Base-by-base conservation (phyloP, 2,329 filamentous ascomycete genomes). In the Sporothrix curviconia region DNA sequence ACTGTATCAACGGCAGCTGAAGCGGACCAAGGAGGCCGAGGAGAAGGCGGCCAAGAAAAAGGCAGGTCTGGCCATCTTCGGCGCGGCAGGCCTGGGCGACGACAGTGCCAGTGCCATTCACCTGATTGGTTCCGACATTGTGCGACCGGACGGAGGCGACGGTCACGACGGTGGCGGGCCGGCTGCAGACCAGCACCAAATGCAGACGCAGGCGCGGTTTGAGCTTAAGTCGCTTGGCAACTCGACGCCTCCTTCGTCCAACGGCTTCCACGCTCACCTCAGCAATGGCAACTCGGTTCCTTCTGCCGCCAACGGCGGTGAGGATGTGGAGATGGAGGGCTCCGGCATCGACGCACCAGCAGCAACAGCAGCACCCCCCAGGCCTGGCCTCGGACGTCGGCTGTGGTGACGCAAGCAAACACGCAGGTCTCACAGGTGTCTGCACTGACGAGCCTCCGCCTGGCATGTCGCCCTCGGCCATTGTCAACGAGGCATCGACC, bases 401-500 rank as follows among this genome's bases (percentile, higher is more conserved):
- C 66, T 8, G 56, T 69, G 9, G 70, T 74, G 1, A 68, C 70
- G 1, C 67, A 72, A 1, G 81, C 68, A 58, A 82, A 72, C 64
- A 80, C 78, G 2, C 81, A 83, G 59, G 75, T 84, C 22, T 89
- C 87, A 1, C 87, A 89, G 67, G 73, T 78, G 44, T 87, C 85
- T 4, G 78, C 75, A 1, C 71, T 85, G 44, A 84, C 81, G 15
- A 74, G 80, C 19, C 70, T 3, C 80, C 83, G 1, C 72, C 77
- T 0, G 82, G 80, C 4, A 73, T 83, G 55, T 82, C 81, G 4
- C 82, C 82, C 14, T 82, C 79, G 25, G 80, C 79, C 12, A 70
- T 80, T 59, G 74, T 85, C 55, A 96, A 97, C 65, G 91, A 95
- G 66, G 92, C 91, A 1, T 95, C 91, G 2, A 95, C 92, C 1